A percentile compares a stretch with the other conserved stretches of the same genome.
phyloP scores from a whole-genome alignment of 2,329 filamentous ascomycete species.

The Xylariaceae sp. region DNA sequence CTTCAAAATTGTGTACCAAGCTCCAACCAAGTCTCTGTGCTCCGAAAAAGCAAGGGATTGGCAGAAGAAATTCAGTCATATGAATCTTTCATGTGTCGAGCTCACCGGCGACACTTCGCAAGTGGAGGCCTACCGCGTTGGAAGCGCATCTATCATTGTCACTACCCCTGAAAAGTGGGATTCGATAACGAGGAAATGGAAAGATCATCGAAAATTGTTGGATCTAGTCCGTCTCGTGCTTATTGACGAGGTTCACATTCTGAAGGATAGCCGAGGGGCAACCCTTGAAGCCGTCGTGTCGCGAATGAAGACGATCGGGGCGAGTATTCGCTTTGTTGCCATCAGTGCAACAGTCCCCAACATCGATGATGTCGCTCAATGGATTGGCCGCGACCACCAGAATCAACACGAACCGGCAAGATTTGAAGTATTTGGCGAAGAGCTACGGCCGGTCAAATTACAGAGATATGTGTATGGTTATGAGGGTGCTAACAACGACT shows the following conservation, averaged over 20 bases:
- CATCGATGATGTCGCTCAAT: slow-evolving; percentile 69
- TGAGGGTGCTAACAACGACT: slow-evolving; percentile 60
- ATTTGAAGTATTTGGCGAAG: slow-evolving; percentile 68
- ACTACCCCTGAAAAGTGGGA: slow-evolving; percentile 93
- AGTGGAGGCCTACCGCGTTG: slow-evolving; percentile 59
- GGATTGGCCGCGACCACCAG: slow-evolving; percentile 63
- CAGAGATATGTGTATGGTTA: slow-evolving; percentile 74
- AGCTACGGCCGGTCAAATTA: slow-evolving; percentile 71
- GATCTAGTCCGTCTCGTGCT: slow-evolving; percentile 72
- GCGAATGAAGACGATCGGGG: slow-evolving; percentile 76
- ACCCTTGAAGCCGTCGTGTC: slow-evolving; percentile 80
- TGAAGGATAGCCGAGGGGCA: slow-evolving; percentile 73
- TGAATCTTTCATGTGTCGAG: slow-evolving; percentile 67
- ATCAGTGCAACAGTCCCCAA: slow-evolving; percentile 82
- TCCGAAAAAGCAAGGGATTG: slow-evolving; percentile 72
- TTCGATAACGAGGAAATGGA: slow-evolving; percentile 81
- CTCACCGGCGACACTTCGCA: slow-evolving; percentile 76
- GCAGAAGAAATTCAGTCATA: slow-evolving; percentile 63
- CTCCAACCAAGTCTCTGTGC: slow-evolving; percentile 78
- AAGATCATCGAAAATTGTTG: slow-evolving; percentile 69
- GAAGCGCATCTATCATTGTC: slow-evolving; percentile 73
- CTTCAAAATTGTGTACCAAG: slow-evolving; percentile 81
- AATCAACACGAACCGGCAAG: slow-evolving; percentile 58
- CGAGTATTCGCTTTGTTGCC: slow-evolving; percentile 71
- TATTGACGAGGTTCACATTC: slow-evolving; percentile 82